Evolutionary conservation across 495 filamentous ascomycete species (phyloP), one percentile per base, ranked within the genome.

Genomic region (Penicilliopsis zonata): DNA sequence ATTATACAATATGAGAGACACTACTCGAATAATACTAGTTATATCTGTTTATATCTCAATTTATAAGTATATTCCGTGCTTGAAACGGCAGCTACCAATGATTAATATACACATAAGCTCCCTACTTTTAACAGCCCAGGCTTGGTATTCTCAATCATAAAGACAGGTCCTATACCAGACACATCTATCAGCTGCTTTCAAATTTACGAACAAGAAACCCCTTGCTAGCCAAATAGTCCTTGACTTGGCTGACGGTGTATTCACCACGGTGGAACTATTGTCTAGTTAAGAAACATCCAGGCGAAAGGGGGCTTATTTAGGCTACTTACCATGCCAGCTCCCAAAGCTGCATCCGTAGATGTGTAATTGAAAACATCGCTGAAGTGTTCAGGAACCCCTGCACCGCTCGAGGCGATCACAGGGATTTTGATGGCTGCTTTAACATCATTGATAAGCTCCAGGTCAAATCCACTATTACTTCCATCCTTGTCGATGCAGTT

Each of bases 401-500:
- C 90, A 12, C 90, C 90, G 50, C 85, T 93, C 28, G 83, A 92
- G 31, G 90, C 86, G 59, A 98, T 92, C 27, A 98, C 87, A 1
- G 90, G 90, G 42, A 98, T 96, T 46, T 68, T 80, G 38, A 92
- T 66, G 4, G 81, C 71, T 18, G 50, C 57, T 59, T 98, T 98
- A 16, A 98, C 87, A 43, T 82, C 76, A 26, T 73, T 64, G 40
- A 98, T 85, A 23, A 98, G 60, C 62, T 96, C 92, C 17, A 94
- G 56, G 56, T 98, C 92, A 51, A 95, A 98, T 2, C 90, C 90
- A 51, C 76, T 82, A 53, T 92, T 94, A 35, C 84, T 90, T 23
- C 90, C 90, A 48, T 98, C 90, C 46, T 82, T 86, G 61, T 98
- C 92, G 37, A 98, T 96, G 63, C 86, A 95, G 53, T 98, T 98